Conservation (phyloP, 768 basidiomycete species). For the Podaxis mareebaensis region DNA sequence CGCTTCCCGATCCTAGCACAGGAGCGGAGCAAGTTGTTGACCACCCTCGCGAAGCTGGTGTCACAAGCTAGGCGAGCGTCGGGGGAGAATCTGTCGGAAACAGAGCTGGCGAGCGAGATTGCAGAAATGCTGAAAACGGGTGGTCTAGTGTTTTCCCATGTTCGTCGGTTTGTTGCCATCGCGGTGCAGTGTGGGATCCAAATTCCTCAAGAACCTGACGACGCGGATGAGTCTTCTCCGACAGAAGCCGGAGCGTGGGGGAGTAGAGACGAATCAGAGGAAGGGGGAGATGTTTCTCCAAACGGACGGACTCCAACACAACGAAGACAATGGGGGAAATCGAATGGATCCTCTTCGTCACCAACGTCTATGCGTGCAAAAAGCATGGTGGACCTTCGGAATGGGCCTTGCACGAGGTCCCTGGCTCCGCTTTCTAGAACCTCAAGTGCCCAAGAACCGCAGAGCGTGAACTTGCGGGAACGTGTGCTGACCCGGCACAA, state of each 20-base stretch:
- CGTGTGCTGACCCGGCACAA: conserved; percentile 41
- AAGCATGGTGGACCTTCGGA: conserved; percentile 19
- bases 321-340: conserved; percentile 27
- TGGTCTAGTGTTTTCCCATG: conserved; percentile 77
- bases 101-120: conserved; percentile 55
- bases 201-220: conserved; percentile 52
- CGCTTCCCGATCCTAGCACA: conserved; percentile 65
- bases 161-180: conserved; percentile 76
- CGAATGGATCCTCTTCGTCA: conserved; percentile 8
- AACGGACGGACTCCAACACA: conserved; percentile 37
- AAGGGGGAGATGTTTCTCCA: conserved; percentile 27
- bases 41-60: conserved; percentile 80
- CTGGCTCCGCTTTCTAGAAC: conserved; percentile 12
- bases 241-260: conserved; percentile 20
- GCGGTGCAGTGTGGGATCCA: conserved; percentile 75
- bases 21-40: conserved; percentile 81
- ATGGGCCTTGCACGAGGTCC: conserved; percentile 8
- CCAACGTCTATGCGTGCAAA: conserved; percentile 14
- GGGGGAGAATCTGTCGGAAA: conserved; percentile 46
- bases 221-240: conserved; percentile 28
- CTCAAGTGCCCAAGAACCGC: conserved; percentile 28
- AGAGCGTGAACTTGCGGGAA: conserved; percentile 41
- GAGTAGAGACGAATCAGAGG: conserved; percentile 19
- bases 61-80: conserved; percentile 73
- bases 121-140: conserved; percentile 80